Evolutionary conservation across 164 flowering plant species (phyloP), one percentile per base, ranked within the genome.

Genomic region (Nymphaea colorata): DNA sequence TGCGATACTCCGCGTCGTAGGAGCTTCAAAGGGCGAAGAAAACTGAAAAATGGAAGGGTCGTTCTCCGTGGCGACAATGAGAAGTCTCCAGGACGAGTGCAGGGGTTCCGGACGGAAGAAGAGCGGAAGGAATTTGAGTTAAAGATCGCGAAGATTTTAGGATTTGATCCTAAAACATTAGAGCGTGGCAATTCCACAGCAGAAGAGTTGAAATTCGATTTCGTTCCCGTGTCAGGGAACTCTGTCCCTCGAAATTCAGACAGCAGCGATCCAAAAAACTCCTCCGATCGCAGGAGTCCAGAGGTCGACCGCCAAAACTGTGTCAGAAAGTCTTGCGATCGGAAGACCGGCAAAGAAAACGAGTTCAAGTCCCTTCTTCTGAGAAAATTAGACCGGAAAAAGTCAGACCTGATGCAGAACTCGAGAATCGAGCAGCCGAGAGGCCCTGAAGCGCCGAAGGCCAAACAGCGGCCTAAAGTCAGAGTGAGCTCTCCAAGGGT

Each of bases 401-500:
- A 65, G 81, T 77, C 71, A 79, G 87, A 42, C 36, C 4, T 66
- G 61, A 17, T 25, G 62, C 4, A 55, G 61, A 51, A 7, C 57
- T 4, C 61, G 70, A 82, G 78, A 74, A 80, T 85, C 18, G 42
- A 73, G 36, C 53, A 76, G 59, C 43, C 76, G 72, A 77, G 79
- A 57, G 80, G 77, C 42, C 25, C 53, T 36, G 75, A 66, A 44
- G 76, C 70, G 55, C 75, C 70, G 44, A 79, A 72, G 74, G 59
- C 72, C 43, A 83, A 78, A 64, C 75, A 77, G 73, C 69, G 66
- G 36, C 61, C 79, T 67, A 85, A 74, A 74, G 75, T 76, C 42
- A 79, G 75, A 69, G 79, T 67, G 59, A 65, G 60, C 64, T 83
- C 94, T 59, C 93, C 90, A 10, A 78, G 84, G 76, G 79, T 59